phyloP scores from a whole-genome alignment of 768 basidiomycete species.

The Suillus weaverae region DNA sequence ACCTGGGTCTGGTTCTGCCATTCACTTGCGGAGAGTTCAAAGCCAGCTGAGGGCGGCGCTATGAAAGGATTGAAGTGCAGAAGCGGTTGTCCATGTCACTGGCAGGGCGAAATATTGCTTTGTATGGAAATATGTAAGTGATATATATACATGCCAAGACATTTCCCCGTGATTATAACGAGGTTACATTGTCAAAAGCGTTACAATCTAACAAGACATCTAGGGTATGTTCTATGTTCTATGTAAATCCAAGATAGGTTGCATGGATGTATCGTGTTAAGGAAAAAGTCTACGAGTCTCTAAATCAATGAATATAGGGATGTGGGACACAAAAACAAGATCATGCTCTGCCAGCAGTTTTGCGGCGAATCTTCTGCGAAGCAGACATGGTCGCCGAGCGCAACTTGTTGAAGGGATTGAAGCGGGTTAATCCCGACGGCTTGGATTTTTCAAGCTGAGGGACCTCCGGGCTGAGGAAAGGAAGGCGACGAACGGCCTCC shows the following conservation, averaged over 20 bases:
- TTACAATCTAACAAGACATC: not conserved
- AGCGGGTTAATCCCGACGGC: constrained; percentile 6
- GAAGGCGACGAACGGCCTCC: not conserved
- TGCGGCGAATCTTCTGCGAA: constrained; percentile 5
- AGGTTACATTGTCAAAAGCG: not conserved
- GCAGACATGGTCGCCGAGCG: constrained; percentile 1
- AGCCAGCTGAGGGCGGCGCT: not conserved
- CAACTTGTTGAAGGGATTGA: constrained; percentile 16
- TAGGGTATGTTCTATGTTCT: not conserved
- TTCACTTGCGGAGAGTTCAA: constrained; percentile 13
- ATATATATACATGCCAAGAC: not conserved
- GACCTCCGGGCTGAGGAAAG: not conserved
- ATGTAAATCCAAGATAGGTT: not conserved
- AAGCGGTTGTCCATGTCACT: not conserved
- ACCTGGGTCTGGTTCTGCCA: constrained; percentile 34
- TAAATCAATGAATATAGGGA: not conserved
- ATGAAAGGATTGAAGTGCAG: constrained; percentile 1
- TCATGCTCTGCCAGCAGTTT: constrained; percentile 14
- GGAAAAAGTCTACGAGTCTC: not conserved
- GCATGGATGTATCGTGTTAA: not conserved
- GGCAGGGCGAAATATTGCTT: not conserved
- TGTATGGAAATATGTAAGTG: not conserved
- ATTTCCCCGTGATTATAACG: constrained; percentile 9
- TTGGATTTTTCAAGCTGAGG: constrained; percentile 1
- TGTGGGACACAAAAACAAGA: not conserved